phyloP scores from a whole-genome alignment of 2,329 filamentous ascomycete genomes.

The Colletotrichum simmondsii region DNA sequence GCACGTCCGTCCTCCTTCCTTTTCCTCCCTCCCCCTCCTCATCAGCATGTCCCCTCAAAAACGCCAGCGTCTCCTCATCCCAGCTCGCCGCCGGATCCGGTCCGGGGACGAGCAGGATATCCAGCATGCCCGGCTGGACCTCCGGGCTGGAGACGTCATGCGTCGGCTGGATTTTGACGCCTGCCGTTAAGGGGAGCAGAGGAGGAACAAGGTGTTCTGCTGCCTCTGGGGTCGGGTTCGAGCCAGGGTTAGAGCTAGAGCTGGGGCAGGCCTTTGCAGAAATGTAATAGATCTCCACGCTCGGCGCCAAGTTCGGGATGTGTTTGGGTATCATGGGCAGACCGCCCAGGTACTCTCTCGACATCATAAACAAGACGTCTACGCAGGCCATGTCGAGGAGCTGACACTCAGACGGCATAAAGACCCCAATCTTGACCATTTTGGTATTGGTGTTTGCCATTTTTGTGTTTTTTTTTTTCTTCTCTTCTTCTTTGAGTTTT shows the following conservation, averaged over 20 bases:
- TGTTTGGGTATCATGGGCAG: slow-evolving; percentile 44
- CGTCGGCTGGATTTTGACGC: slow-evolving; percentile 50
- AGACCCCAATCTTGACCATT: slow-evolving; percentile 60
- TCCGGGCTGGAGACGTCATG: slow-evolving; percentile 55
- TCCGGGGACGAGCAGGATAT: slow-evolving; percentile 63
- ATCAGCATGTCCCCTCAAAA: slow-evolving; percentile 54
- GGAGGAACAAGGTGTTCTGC: slow-evolving; percentile 37
- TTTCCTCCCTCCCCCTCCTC: slow-evolving; percentile 12
- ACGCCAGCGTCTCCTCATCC: slow-evolving; percentile 49
- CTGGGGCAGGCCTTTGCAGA: slow-evolving; percentile 39
- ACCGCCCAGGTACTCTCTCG: slow-evolving; percentile 53
- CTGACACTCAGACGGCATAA: slow-evolving; percentile 58
- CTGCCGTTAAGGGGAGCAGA: slow-evolving; percentile 54
- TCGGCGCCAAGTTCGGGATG: slow-evolving; percentile 53
- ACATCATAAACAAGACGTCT: slow-evolving; percentile 60
- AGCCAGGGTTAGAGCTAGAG: neutral
- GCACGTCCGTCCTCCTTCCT: slow-evolving; percentile 53
- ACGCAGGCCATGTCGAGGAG: slow-evolving; percentile 62
- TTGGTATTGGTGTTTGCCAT: slow-evolving; percentile 33
- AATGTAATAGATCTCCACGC: slow-evolving; percentile 58
- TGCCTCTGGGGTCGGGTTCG: slow-evolving; percentile 35
- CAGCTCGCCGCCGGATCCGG: slow-evolving; percentile 52
- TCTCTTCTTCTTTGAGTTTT: neutral
- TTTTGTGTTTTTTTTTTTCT: neutral
- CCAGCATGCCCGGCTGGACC: slow-evolving; percentile 61